phyloP scores from a whole-genome alignment of 192 early-diverging fungal species.

The Kickxella alabastrina region DNA sequence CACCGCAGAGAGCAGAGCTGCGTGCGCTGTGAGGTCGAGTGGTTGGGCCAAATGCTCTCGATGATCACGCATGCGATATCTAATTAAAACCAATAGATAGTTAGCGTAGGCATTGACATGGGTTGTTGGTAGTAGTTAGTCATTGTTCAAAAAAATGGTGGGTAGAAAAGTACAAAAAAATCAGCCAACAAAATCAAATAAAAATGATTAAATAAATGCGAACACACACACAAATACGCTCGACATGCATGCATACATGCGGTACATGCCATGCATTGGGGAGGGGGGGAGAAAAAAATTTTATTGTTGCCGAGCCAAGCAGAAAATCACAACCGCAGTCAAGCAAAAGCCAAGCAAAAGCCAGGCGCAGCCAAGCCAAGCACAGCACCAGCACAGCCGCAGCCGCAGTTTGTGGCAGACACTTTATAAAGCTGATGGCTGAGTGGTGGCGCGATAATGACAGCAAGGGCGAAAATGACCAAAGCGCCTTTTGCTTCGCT shows the following conservation, averaged over 20 bases:
- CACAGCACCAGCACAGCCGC: too few species aligned
- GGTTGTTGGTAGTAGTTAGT: too few species aligned
- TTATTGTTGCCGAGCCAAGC: background rate
- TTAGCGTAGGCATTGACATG: background rate
- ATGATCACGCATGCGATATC: slow-evolving; percentile 50
- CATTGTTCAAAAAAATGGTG: too few species aligned
- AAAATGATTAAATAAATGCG: background rate
- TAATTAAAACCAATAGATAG: slow-evolving; percentile 2
- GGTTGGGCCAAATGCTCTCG: slow-evolving; percentile 52
- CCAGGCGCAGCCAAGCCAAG: slow-evolving; percentile 1
- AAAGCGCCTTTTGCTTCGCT: background rate
- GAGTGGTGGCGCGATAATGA: background rate
- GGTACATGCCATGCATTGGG: slow-evolving; percentile 11
- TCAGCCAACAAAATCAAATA: background rate
- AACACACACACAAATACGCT: background rate
- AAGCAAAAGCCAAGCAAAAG: background rate
- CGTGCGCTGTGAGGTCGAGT: slow-evolving; percentile 45
- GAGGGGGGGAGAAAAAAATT: background rate
- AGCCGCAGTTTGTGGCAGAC: slow-evolving; percentile 1
- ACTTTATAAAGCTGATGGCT: too few species aligned
- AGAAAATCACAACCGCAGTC: background rate
- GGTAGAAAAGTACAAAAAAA: too few species aligned
- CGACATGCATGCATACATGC: slow-evolving; percentile 6
- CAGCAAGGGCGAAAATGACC: background rate
- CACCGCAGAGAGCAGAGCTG: slow-evolving; percentile 48